A percentile compares a stretch with the other conserved stretches of the same genome.
Evolutionary conservation across 2,329 filamentous ascomycete genomes (phyloP).

Genomic region (Epichloe glyceriae): DNA sequence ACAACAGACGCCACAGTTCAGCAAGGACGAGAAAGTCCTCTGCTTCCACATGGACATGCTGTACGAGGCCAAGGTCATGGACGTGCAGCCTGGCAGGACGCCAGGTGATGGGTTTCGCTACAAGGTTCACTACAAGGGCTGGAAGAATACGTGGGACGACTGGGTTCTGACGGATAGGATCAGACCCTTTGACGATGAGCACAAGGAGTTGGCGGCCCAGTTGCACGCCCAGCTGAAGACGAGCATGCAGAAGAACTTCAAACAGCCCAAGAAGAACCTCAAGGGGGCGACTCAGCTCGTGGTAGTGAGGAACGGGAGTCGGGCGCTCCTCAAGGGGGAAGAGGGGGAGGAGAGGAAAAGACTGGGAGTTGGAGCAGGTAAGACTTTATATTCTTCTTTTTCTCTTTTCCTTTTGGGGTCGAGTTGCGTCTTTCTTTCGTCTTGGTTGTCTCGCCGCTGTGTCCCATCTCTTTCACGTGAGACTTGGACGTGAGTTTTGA

Average conservation of each 20-base stretch:
- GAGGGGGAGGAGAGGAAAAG: slow-evolving; percentile 64
- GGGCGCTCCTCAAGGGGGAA: slow-evolving; percentile 43
- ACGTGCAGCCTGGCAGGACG: slow-evolving; percentile 57
- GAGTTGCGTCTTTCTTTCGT: neutral
- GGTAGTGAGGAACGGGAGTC: slow-evolving; percentile 68
- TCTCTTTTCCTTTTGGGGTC: neutral
- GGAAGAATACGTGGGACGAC: slow-evolving; percentile 99
- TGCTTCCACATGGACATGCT: slow-evolving; percentile 97
- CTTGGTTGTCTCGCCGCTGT: neutral
- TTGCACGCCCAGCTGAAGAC: slow-evolving; percentile 55
- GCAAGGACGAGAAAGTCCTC: slow-evolving; percentile 83
- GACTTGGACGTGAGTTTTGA: no score
- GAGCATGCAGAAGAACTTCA: slow-evolving; percentile 38
- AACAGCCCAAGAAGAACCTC: slow-evolving; percentile 37
- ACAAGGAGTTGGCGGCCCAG: slow-evolving; percentile 73
- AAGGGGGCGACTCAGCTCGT: slow-evolving; percentile 38
- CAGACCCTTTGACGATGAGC: slow-evolving; percentile 88
- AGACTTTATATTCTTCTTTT: slow-evolving; percentile 18
- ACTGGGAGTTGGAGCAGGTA: slow-evolving; percentile 75
- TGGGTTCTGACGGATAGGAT: slow-evolving; percentile 93
- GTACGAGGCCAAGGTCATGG: slow-evolving; percentile 93
- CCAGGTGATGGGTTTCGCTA: slow-evolving; percentile 64
- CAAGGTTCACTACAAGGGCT: slow-evolving; percentile 96
- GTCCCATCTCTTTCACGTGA: no score
- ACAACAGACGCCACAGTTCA: slow-evolving; percentile 33